Conservation (phyloP, 495 filamentous ascomycete species). For the Penicillium bovifimosum region DNA sequence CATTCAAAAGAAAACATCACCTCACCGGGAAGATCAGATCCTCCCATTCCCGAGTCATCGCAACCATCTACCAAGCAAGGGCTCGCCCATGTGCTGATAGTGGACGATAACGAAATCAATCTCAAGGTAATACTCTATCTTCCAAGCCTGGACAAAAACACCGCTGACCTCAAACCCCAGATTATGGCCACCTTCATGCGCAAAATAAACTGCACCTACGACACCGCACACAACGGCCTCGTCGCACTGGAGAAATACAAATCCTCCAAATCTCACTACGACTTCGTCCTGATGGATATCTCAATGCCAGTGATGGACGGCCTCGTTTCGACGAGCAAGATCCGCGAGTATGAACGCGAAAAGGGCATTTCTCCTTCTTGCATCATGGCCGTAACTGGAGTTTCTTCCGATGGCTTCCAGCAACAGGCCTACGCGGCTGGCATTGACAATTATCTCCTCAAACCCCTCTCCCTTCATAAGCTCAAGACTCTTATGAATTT, state of each 20-base stretch:
- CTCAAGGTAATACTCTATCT: constrained; percentile 26
- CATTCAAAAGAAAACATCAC: not conserved
- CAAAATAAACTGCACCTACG: constrained; percentile 45
- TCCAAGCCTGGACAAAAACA: not conserved
- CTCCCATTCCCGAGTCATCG: not conserved
- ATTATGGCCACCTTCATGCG: constrained; percentile 49
- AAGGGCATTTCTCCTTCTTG: constrained; percentile 16
- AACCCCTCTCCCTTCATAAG: constrained; percentile 41
- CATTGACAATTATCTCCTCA: constrained; percentile 46
- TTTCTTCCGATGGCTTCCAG: constrained; percentile 39
- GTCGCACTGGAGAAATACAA: constrained; percentile 52
- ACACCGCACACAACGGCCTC: constrained; percentile 53
- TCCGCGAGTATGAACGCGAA: constrained; percentile 46
- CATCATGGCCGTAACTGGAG: constrained; percentile 47
- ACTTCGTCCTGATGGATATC: constrained; percentile 59
- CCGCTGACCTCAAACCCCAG: constrained; percentile 4
- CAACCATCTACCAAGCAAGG: constrained; percentile 2
- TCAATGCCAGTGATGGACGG: constrained; percentile 65
- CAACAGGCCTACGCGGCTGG: constrained; percentile 39
- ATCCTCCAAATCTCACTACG: constrained; percentile 26
- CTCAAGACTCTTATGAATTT: constrained; percentile 35
- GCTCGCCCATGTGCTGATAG: constrained; percentile 33
- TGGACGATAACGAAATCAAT: constrained; percentile 49
- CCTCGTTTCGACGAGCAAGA: constrained; percentile 51
- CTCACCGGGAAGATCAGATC: not conserved